Evolutionary conservation across 306 rosid species (phyloP), one percentile per base, ranked within the genome.

Genomic region (Vigna mungo): DNA sequence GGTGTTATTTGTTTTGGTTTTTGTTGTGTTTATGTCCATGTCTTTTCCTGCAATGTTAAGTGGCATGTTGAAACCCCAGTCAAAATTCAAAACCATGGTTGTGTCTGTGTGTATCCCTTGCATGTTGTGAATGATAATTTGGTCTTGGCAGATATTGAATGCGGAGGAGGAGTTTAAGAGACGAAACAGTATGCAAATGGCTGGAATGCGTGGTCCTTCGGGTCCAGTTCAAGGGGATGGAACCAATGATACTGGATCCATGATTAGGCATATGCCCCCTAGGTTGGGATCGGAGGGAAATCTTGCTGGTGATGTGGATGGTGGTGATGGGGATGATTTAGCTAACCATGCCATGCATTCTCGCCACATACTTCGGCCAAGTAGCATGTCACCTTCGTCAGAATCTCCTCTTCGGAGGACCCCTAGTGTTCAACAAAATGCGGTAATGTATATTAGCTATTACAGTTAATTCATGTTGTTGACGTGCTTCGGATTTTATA

Each of bases 101-200:
- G 63, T 56, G 10, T 58, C n/a, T 56, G 7, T 55, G 62, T 55
- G 62, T 4, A 4, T 55, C 43, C 43, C 43, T 32, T 61, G 68
- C 46, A 34, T 32, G 32, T 7, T 30, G 44, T 13, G 18, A 25
- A 59, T 59, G 65, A 27, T 14, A 27, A 16, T 36, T 55, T 63
- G 48, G 63, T 72, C n/a, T 72, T 77, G 81, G 46, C 90, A 92
- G 99, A 93, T 96, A 68, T 87, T 96, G 76, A 83, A 83, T 80
- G 97, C 93, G 15, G 99, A 96, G 86, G 99, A 95, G 85, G 99
- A 92, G 80, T 78, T 96, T 12, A 91, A 91, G 85, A 86, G 97
- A 66, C 88, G 93, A 53, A 86, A 49, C 56, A 84, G 79, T 70
- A 53, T 73, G 79, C 95, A 88, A 88, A 95, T 86, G 66, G 79